phyloP scores from a whole-genome alignment of 2,329 filamentous ascomycete species.

The Aureobasidium melanogenum region DNA sequence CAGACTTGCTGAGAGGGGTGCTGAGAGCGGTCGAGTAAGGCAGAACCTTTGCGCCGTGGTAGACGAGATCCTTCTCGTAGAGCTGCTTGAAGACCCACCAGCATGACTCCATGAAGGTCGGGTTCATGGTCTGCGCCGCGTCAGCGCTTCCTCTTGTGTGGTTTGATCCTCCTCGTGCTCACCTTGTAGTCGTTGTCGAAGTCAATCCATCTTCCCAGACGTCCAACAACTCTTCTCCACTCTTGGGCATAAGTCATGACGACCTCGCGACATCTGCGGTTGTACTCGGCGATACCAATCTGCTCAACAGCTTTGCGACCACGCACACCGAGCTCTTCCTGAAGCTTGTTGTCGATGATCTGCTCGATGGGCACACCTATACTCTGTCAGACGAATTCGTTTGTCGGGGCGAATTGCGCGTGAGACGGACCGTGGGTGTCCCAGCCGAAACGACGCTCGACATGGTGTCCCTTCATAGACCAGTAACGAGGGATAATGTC shows the following conservation, averaged over 20 bases:
- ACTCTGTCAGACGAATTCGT: constrained; percentile 90
- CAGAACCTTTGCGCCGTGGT: constrained; percentile 87
- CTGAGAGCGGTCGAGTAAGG: constrained; percentile 87
- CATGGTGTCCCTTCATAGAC: constrained; percentile 93
- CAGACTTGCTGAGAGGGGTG: constrained; percentile 86
- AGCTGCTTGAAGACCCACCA: constrained; percentile 98
- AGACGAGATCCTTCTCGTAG: constrained; percentile 81
- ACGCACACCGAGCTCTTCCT: constrained; percentile 61
- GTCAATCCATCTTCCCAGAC: constrained; percentile 90
- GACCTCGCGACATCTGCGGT: constrained; percentile 81
- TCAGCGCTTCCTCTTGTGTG: not conserved
- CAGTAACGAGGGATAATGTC: constrained; percentile 95
- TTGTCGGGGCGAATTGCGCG: constrained; percentile 55
- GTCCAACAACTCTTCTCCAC: constrained; percentile 81
- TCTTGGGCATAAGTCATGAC: constrained; percentile 85
- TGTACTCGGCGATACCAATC: constrained; percentile 82
- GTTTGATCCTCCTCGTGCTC: not conserved
- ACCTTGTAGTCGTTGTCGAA: constrained; percentile 92
- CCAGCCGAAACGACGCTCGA: constrained; percentile 90
- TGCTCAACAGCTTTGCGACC: constrained; percentile 80
- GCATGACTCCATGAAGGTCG: constrained; percentile 87
- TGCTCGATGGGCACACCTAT: constrained; percentile 93
- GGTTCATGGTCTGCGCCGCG: constrained; percentile 64
- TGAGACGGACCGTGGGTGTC: constrained; percentile 64
- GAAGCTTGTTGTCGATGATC: constrained; percentile 84